Evolutionary conservation across 768 basidiomycete species (phyloP), one percentile per base, ranked within the genome.

Genomic region (Lactarius tabidus): DNA sequence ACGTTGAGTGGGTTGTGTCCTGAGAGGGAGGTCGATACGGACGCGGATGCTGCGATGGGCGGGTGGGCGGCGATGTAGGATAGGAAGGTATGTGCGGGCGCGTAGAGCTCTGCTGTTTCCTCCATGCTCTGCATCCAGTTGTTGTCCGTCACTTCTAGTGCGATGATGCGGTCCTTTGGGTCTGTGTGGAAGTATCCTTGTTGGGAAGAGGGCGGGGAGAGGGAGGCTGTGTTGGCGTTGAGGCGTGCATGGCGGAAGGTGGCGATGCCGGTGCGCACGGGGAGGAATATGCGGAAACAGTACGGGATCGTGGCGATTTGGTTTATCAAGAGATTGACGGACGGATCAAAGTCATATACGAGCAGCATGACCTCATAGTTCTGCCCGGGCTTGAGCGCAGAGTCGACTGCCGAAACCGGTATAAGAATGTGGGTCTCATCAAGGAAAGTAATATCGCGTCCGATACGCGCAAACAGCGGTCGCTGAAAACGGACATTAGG

Each of bases 381-480:
- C 48, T 58, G 56, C 6, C 65, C 65, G 0, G 65, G 60, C 39
- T 18, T n/a, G 39, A 62, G 60, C 14, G 48, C n/a, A 20, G 60
- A 57, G 48, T 62, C 65, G 14, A 39, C 23, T 9, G 55, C 39
- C 6, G 56, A 57, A 20, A 56, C 65, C 9, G 57, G 60, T 12
- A 66, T 58, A 26, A 66, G 26, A n/a, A 66, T 12, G 48, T 66
- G 65, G 3, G 60, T 66, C 20, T 53, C 60, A 31, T 66, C 60
- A 33, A 62, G 60, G 35, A 62, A 62, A 15, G 57, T 23, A 6
- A 66, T 35, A 45, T 66, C 65, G 52, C 39, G 51, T 35, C 60
- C 26, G 26, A 66, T 36, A 29, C 39, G 56, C 15, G 65, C 48
- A 54, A 57, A 62, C 7, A 4, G 12, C 5, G 60, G 65, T 18